Conservation (phyloP, 352 stramenopile species). For the Thraustochytrium aureum region DNA sequence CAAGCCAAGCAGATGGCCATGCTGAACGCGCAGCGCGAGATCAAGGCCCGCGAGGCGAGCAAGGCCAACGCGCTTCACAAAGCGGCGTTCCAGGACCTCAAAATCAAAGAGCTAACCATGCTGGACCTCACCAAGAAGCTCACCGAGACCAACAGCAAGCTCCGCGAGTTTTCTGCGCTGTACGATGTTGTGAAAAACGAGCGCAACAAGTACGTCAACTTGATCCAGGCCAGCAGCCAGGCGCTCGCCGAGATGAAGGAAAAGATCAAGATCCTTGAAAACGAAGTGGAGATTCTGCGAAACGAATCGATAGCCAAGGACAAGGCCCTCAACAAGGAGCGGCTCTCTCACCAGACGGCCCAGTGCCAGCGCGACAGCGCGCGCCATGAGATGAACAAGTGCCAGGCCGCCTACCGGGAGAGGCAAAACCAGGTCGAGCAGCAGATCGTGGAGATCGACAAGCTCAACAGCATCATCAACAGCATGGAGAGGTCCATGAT, state of each 20-base stretch:
- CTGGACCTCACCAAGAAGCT: conserved; percentile 89
- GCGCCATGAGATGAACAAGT: conserved; percentile 83
- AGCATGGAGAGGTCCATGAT: conserved; percentile 83
- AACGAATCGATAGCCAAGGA: conserved; percentile 89
- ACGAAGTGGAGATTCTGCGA: conserved; percentile 88
- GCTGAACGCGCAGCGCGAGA: conserved; percentile 79
- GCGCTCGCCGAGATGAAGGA: conserved; percentile 93
- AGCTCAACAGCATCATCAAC: conserved; percentile 90
- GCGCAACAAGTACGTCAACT: conserved; percentile 93
- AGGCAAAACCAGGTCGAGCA: conserved; percentile 89
- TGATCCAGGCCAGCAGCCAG: conserved; percentile 83
- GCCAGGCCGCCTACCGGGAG: conserved; percentile 76
- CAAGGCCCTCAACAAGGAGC: conserved; percentile 84
- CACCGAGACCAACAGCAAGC: conserved; percentile 85
- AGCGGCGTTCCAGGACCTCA: conserved; percentile 79
- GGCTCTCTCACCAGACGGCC: conserved; percentile 72
- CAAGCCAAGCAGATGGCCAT: conserved; percentile 80
- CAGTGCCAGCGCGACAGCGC: conserved; percentile 82
- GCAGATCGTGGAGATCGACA: conserved; percentile 94
- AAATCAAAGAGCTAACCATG: conserved; percentile 89
- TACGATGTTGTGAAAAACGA: conserved; percentile 96
- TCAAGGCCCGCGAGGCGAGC: conserved; percentile 80
- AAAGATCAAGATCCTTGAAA: conserved; percentile 93
- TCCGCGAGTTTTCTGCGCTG: conserved; percentile 86
- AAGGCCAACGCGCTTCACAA: conserved; percentile 72